Conservation (phyloP, 1,284 basidiomycete genomes). For the Malassezia restricta region DNA sequence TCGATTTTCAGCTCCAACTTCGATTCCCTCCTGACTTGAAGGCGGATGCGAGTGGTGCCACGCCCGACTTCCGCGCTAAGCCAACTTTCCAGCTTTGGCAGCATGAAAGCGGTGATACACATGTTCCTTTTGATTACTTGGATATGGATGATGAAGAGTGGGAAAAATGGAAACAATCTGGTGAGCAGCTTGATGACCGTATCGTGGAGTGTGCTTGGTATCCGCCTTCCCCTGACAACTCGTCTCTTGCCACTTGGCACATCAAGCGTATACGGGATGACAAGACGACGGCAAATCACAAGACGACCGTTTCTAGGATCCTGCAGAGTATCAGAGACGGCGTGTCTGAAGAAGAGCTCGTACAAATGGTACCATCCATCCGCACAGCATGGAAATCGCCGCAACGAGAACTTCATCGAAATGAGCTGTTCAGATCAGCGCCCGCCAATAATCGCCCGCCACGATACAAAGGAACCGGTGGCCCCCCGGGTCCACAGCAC, state of each 20-base stretch:
- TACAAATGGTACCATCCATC: constrained; percentile 25
- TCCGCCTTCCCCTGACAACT: constrained; percentile 1
- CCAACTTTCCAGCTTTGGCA: constrained; percentile 73
- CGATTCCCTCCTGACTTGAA: constrained; percentile 63
- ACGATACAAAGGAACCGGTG: neutral
- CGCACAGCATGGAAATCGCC: constrained; percentile 33
- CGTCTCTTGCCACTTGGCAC: constrained; percentile 29
- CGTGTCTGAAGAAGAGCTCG: constrained; percentile 23
- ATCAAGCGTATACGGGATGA: constrained; percentile 41
- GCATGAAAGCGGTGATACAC: constrained; percentile 52
- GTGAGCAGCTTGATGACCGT: constrained; percentile 81
- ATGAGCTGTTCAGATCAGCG: neutral
- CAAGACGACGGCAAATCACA: constrained; percentile 41
- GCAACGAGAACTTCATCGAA: constrained; percentile 15
- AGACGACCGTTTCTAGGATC: constrained; percentile 34
- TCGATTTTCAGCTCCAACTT: constrained; percentile 89
- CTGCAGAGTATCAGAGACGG: constrained; percentile 38
- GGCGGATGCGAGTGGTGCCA: constrained; percentile 32
- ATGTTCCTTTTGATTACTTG: constrained; percentile 79
- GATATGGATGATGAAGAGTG: constrained; percentile 79
- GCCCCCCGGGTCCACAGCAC: neutral
- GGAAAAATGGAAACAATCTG: constrained; percentile 74
- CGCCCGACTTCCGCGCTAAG: constrained; percentile 68
- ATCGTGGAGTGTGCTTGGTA: constrained; percentile 65
- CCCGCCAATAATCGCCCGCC: neutral